Conservation (phyloP, 1,284 basidiomycete species). For the Ustilago tritici region DNA sequence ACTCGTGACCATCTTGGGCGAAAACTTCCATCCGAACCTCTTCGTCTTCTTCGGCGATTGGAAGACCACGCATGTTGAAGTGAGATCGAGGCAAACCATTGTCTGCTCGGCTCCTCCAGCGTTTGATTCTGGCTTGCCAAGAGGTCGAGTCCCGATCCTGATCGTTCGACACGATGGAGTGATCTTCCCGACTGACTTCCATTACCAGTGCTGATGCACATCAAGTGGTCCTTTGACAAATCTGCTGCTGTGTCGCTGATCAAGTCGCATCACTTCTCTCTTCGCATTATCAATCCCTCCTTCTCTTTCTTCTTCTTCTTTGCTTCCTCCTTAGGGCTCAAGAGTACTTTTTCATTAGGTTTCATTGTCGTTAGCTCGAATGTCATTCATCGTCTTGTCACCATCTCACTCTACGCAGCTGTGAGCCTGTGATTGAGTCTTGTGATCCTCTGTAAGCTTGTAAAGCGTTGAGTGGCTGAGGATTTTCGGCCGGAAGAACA, state of each 20-base stretch:
- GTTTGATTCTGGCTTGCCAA: conserved; percentile 46
- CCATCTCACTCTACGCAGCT: neutral
- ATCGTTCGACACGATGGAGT: conserved; percentile 89
- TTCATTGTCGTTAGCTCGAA: neutral
- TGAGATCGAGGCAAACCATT: conserved; percentile 84
- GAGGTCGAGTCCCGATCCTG: conserved; percentile 77
- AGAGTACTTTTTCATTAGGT: neutral
- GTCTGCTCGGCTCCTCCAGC: conserved; percentile 67
- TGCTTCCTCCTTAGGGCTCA: conserved; percentile 13
- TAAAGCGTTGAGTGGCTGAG: neutral
- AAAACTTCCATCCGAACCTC: conserved; percentile 86
- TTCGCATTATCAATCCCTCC: neutral
- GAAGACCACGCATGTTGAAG: conserved; percentile 85
- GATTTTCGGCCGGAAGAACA: neutral
- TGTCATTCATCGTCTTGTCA: neutral
- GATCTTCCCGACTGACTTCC: conserved; percentile 80
- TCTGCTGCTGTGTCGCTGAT: neutral
- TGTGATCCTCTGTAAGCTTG: neutral
- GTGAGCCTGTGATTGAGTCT: neutral
- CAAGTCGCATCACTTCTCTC: neutral
- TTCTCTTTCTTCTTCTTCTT: neutral
- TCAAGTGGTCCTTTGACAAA: neutral
- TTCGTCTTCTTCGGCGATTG: conserved; percentile 89
- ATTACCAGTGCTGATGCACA: conserved; percentile 42
- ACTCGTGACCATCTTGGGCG: conserved; percentile 87